Evolutionary conservation across 371 early-diverging fungal genomes (phyloP).

Genomic region (Circinella umbellata): DNA sequence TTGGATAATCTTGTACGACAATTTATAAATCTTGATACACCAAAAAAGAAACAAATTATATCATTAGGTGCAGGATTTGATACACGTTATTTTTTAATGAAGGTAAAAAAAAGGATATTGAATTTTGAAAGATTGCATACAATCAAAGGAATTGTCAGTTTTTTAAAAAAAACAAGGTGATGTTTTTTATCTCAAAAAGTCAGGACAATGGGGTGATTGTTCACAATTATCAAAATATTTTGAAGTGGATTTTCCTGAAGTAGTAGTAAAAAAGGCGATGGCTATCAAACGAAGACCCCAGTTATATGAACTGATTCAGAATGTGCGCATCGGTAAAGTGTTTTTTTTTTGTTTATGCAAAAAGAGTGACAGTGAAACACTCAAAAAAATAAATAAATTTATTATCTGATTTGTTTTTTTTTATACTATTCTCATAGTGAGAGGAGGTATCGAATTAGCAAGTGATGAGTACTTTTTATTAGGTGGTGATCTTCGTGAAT

Average conservation of each 20-base stretch:
- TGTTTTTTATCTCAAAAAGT: neutral
- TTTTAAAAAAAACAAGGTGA: too few relatives aligned
- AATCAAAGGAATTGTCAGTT: too few relatives aligned
- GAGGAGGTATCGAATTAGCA: constrained; percentile 78
- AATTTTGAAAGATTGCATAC: too few relatives aligned
- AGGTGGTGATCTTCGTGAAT: constrained; percentile 83
- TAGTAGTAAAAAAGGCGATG: constrained; percentile 79
- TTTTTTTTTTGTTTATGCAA: neutral
- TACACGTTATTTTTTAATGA: constrained; percentile 84
- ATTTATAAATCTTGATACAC: constrained; percentile 54
- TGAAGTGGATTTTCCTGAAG: constrained; percentile 94
- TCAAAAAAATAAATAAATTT: too few relatives aligned
- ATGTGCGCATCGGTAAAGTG: constrained; percentile 5
- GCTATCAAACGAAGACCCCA: constrained; percentile 63
- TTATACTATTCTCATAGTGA: constrained; percentile 31
- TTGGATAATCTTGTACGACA: constrained; percentile 66
- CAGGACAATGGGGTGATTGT: constrained; percentile 5
- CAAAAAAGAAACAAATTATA: constrained; percentile 57
- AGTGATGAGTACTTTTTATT: constrained; percentile 72
- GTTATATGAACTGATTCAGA: constrained; percentile 50
- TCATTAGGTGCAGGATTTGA: constrained; percentile 92
- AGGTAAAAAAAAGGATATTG: constrained; percentile 4
- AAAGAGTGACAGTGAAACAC: neutral
- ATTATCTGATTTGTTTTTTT: too few relatives aligned
- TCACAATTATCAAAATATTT: constrained; percentile 55